Evolutionary conservation across 108 stramenopile species (phyloP), one percentile per base, ranked within the genome.

Genomic region (Cyclotella cryptica): DNA sequence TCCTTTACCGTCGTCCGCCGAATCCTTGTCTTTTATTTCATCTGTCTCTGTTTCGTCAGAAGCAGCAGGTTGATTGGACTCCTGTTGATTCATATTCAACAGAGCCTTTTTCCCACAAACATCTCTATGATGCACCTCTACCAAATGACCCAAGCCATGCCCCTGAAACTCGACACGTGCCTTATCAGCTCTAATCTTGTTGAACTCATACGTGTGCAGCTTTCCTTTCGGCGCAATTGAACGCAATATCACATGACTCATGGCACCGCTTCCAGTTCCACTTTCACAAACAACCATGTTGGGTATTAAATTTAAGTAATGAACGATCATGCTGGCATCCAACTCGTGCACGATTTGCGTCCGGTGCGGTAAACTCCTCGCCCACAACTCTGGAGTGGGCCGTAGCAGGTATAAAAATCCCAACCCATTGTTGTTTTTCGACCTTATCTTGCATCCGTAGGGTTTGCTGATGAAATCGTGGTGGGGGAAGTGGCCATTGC

Each of bases 301-400:
- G 13, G 97, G 97, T n/a, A 76, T 60, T 61, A 98, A 69, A 72
- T 97, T 60, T 15, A 98, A 79, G 29, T 94, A 77, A 55, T 86
- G 88, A 2, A 87, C 78, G 45, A 98, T 93, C 85, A 94, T 91
- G 52, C 84, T 81, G 22, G 90, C 88, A 85, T 98, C 96, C 35
- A 97, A 69, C 61, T 92, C 89, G 71, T 97, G 96, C 12, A 97
- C 88, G 75, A 98, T 97, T 70, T 97, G 97, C 10, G 98, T 98
- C 43, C 98, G 86, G 78, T 96, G 95, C 13, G 84, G 86, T 43
- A 97, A 61, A 40, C 84, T 87, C n/a, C 85, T 84, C 35, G 89
- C 73, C 97, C 97, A 98, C 35, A 98, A 66, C 78, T 98, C 98
- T 1, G 97, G 93, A 22, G 98, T 97, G 17, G 96, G 93, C 45